Evolutionary conservation across 345 rosid genomes (phyloP).

Genomic region (Euphorbia peplus): DNA sequence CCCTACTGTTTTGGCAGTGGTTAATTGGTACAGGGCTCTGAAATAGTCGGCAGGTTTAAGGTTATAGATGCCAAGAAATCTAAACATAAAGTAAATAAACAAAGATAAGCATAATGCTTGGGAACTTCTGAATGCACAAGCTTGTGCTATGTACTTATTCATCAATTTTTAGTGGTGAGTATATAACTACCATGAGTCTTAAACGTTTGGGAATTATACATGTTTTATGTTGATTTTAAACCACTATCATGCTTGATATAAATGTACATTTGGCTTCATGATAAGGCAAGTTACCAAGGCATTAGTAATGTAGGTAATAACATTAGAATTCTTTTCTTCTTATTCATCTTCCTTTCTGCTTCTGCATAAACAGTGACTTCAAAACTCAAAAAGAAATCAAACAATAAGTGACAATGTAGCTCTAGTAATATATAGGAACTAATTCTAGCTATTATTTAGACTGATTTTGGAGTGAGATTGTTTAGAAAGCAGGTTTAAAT

Average conservation of each 20-base stretch:
- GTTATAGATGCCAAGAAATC: neutral
- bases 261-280: too few species aligned
- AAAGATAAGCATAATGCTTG: neutral
- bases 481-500: neutral
- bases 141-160: neutral
- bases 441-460: neutral
- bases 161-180: neutral
- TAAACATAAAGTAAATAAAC: neutral
- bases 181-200: neutral
- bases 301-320: neutral
- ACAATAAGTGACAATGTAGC: neutral
- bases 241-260: neutral
- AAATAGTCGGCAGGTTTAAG: neutral
- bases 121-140: neutral
- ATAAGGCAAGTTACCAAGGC: neutral
- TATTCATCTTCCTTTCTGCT: neutral
- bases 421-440: neutral
- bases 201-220: neutral
- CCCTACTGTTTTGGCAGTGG: neutral
- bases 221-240: neutral
- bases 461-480: neutral
- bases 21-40: neutral
- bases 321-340: neutral
- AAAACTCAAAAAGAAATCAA: neutral
- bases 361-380: neutral